Evolutionary conservation across 1,284 basidiomycete species (phyloP), one percentile per base, ranked within the genome.

Genomic region (Malassezia slooffiae): DNA sequence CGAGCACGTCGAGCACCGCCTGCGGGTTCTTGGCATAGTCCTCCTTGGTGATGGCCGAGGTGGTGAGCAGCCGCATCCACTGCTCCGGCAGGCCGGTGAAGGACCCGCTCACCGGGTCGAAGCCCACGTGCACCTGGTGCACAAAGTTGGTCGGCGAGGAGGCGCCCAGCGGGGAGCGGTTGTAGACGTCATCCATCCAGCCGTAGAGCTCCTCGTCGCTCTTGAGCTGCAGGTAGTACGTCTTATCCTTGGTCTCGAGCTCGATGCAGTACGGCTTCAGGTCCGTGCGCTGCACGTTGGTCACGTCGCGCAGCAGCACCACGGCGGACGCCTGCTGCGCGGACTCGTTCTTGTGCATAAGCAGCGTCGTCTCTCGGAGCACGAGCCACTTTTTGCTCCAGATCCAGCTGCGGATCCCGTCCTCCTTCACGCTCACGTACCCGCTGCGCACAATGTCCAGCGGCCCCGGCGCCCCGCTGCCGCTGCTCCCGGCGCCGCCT

Each of bases 121-220:
- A 96, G 5, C 90, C 90, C 50, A 97, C 91, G 70, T 97, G 91
- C 3, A 96, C 88, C 70, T 93, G 87, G 73, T 96, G 91, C 1
- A 93, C 87, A 67, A 96, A 96, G 72, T 97, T 90, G 13, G 88
- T 95, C 0, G 91, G 91, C 55, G 83, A 83, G 62, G 83, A 83
- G 17, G 91, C 85, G 28, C 89, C 88, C 35, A 91, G 75, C 0
- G 90, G 88, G 57, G 85, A 87, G 41, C 89, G 79, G 6, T 80
- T 80, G 72, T 96, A 95, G 49, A 97, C 83, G 64, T 93, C 90
- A 65, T 97, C 90, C 73, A 76, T 88, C 90, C 90, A 96, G 21
- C 80, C 81, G 65, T 97, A 96, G 12, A 97, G 77, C 67, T 97
- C 91, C 58, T 91, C 85, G 67, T 97, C 91, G 50, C 77, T 85